Percentiles rank a stretch among this genome's conserved stretches.
These are phyloP conservation scores for Coelastrella sp. DNA, from an alignment of 139 green algal genomes.

Conservation along the genomic window DNA sequence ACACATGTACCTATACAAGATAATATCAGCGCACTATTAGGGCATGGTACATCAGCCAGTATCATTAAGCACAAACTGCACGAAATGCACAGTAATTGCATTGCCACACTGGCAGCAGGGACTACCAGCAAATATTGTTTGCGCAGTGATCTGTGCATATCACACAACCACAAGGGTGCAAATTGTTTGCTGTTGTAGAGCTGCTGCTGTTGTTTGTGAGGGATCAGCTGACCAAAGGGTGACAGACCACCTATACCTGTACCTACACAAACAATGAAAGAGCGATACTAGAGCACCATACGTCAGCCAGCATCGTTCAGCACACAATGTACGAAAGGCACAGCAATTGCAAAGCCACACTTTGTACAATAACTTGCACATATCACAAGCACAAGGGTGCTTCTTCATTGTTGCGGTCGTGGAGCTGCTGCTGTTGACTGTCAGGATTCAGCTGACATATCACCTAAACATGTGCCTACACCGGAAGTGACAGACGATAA, in stretches of 20 bases:
- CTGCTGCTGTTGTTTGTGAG: neutral
- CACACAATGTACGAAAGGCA: neutral
- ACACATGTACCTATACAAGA: slow-evolving; percentile 12
- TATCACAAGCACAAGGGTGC: too few relatives aligned
- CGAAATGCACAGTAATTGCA: neutral
- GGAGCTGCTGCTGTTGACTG: too few relatives aligned
- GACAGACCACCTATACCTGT: slow-evolving; percentile 17
- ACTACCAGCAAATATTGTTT: too few relatives aligned
- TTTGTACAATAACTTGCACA: too few relatives aligned
- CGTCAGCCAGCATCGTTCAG: neutral
- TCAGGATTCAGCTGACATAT: too few relatives aligned
- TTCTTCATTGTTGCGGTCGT: too few relatives aligned
- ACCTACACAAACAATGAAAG: neutral
- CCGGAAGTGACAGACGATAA: too few relatives aligned
- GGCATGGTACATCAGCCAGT: neutral
- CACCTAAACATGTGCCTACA: too few relatives aligned
- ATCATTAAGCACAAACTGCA: neutral
- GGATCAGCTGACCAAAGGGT: neutral
- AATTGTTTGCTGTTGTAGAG: too few relatives aligned
- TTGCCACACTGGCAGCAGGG: too few relatives aligned
- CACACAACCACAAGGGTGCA: too few relatives aligned
- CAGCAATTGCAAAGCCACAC: neutral
- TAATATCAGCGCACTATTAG: neutral
- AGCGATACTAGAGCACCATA: neutral
- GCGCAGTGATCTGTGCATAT: too few relatives aligned